A percentile compares a stretch with the other conserved stretches of the same genome.
Conservation (phyloP, 139 green algal species). For the Chlorella ohadii region DNA sequence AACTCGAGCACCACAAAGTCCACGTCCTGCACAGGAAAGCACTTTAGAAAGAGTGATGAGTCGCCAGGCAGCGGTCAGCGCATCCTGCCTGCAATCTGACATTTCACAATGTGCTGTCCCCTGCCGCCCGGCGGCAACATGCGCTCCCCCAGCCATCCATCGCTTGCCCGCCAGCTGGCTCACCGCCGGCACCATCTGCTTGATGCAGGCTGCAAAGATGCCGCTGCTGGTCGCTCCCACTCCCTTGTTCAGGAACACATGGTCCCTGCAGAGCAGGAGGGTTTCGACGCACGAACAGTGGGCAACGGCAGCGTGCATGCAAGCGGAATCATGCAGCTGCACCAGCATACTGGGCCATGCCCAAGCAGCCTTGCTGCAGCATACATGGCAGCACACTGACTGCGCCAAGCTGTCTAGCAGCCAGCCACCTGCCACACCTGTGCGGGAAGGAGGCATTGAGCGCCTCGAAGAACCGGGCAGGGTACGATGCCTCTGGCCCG, state of each 20-base stretch:
- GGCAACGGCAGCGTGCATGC: not conserved
- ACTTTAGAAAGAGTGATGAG: no score
- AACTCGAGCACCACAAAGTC: not conserved
- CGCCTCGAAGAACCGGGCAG: conserved; percentile 14
- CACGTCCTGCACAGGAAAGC: not conserved
- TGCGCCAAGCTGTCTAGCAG: not conserved
- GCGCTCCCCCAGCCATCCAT: no score
- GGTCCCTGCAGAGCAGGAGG: conserved; percentile 4
- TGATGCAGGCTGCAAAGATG: conserved; percentile 33
- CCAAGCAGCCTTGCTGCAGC: no score
- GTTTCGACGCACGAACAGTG: not conserved
- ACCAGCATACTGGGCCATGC: no score
- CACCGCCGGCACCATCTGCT: conserved; percentile 28
- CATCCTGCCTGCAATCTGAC: no score
- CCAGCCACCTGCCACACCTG: not conserved
- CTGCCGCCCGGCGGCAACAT: no score
- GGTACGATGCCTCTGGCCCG: not conserved
- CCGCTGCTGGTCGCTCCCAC: conserved; percentile 29
- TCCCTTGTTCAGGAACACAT: conserved; percentile 23
- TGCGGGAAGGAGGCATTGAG: conserved; percentile 10
- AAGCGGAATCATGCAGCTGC: not conserved
- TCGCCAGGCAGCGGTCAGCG: no score
- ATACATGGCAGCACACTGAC: not conserved
- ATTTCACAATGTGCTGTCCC: no score
- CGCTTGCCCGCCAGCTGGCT: not conserved